phyloP scores from a whole-genome alignment of 2,329 filamentous ascomycete species.

The Byssothecium circinans region DNA sequence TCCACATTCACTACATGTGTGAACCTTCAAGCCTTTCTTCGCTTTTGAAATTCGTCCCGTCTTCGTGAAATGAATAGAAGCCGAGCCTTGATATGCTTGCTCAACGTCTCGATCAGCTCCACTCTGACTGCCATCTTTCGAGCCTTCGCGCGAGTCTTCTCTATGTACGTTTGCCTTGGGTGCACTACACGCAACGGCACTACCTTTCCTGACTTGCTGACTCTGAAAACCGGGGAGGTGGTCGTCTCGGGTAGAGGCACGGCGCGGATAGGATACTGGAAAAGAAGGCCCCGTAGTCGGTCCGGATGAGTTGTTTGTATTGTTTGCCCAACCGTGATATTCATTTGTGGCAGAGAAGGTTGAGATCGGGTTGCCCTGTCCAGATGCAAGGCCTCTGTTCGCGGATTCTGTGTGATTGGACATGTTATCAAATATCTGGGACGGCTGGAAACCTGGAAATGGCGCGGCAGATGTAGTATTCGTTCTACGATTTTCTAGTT shows the following conservation, averaged over 20 bases:
- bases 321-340: too few species aligned
- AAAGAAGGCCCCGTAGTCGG: neutral
- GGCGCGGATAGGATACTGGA: neutral
- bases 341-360: too few species aligned
- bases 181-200: neutral
- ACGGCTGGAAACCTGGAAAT: slow-evolving; percentile 6
- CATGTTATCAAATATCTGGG: neutral
- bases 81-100: slow-evolving; percentile 2
- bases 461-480: neutral
- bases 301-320: neutral
- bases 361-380: too few species aligned
- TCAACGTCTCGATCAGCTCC: slow-evolving; percentile 6
- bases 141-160: slow-evolving; percentile 1
- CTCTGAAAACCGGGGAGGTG: neutral
- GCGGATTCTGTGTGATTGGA: neutral
- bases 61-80: slow-evolving; percentile 36
- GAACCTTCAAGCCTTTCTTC: slow-evolving; percentile 43
- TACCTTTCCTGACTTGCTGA: slow-evolving; percentile 1
- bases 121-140: slow-evolving; percentile 7
- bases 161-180: neutral
- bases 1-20: slow-evolving; percentile 41
- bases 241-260: neutral
- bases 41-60: slow-evolving; percentile 46
- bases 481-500: slow-evolving; percentile 4
- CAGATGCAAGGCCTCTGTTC: too few species aligned